A percentile compares a stretch with the other conserved stretches of the same genome.
Conservation (phyloP, 2,329 filamentous ascomycete species). For the Diaporthe humulicola region DNA sequence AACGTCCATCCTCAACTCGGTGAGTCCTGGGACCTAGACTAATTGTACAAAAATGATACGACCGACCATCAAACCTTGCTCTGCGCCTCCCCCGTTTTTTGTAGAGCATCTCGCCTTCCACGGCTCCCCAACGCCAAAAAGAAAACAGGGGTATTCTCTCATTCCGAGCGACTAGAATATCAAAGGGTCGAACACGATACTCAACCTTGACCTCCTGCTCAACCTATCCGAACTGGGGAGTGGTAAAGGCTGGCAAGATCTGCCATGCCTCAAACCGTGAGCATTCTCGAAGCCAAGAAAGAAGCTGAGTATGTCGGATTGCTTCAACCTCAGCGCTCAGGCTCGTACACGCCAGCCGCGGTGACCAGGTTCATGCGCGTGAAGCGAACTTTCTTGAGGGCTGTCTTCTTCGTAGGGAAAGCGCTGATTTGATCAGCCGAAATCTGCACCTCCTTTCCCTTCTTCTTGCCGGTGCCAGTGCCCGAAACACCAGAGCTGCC, state of each 20-base stretch:
- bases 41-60: background rate
- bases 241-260: background rate
- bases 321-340: constrained; percentile 55
- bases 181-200: background rate
- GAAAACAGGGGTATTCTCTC: constrained; percentile 10
- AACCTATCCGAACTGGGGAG: background rate
- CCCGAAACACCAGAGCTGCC: constrained; percentile 47
- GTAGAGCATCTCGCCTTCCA: background rate
- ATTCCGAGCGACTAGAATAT: constrained; percentile 1
- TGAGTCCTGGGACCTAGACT: background rate
- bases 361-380: constrained; percentile 96
- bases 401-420: constrained; percentile 96
- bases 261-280: background rate
- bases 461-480: constrained; percentile 71
- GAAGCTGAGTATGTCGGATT: background rate
- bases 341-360: constrained; percentile 80
- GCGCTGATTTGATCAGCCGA: constrained; percentile 94
- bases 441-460: constrained; percentile 89
- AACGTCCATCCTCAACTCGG: background rate
- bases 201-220: background rate
- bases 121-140: background rate
- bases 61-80: background rate
- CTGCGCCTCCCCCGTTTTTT: background rate
- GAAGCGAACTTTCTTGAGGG: constrained; percentile 92
- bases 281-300: background rate